phyloP scores from a whole-genome alignment of 768 basidiomycete species.

The Kwoniella mangroviensis region DNA sequence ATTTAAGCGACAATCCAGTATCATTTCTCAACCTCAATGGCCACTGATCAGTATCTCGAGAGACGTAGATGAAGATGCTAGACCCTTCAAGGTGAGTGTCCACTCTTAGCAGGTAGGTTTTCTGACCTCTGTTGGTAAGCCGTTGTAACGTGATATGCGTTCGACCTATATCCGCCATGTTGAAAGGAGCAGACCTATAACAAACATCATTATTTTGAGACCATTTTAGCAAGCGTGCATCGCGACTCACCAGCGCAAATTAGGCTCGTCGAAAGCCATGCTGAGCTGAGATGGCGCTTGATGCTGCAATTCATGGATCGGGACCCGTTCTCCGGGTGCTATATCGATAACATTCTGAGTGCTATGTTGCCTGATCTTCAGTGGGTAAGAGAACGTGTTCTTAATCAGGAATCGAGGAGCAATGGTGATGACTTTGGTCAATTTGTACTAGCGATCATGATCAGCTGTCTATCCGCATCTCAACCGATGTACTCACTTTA shows the following conservation, averaged over 20 bases:
- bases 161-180: conserved; percentile 86
- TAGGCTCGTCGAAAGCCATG: conserved; percentile 81
- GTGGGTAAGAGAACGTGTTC: conserved; percentile 71
- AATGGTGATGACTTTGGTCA: conserved; percentile 89
- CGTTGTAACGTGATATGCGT: conserved; percentile 40
- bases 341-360: conserved; percentile 66
- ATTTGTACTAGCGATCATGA: conserved; percentile 67
- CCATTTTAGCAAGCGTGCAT: neutral
- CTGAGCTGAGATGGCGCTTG: conserved; percentile 74
- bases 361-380: conserved; percentile 87
- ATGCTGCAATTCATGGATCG: conserved; percentile 70
- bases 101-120: conserved; percentile 67
- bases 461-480: neutral
- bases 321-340: conserved; percentile 69
- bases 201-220: neutral
- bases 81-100: conserved; percentile 84
- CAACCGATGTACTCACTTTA: conserved; percentile 61
- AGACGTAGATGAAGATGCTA: conserved; percentile 82
- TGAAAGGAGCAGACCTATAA: conserved; percentile 86
- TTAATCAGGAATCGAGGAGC: conserved; percentile 88
- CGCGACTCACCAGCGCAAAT: conserved; percentile 61
- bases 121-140: conserved; percentile 53
- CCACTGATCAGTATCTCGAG: conserved; percentile 72
- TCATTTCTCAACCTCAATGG: conserved; percentile 90
- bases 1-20: conserved; percentile 70